Conservation (phyloP, 441 rosid species). For the Euphorbia celastroides region DNA sequence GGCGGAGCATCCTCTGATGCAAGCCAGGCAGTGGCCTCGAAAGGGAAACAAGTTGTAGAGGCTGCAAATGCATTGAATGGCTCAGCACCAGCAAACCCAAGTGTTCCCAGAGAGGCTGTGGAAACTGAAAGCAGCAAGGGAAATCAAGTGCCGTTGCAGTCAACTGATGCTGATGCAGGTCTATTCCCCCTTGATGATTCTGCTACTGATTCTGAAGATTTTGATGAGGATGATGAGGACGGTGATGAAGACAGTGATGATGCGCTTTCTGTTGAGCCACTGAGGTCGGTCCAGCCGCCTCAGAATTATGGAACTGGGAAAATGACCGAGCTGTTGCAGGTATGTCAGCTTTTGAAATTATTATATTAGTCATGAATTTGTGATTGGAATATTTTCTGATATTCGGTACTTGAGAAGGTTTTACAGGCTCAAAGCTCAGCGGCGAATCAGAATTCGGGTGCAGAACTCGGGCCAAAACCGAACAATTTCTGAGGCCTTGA, state of each 20-base stretch:
- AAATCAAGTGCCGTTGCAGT: slow-evolving; percentile 30
- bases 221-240: slow-evolving; percentile 21
- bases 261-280: slow-evolving; percentile 65
- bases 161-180: slow-evolving; percentile 27
- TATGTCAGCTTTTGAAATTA: slow-evolving; percentile 4
- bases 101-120: slow-evolving; percentile 17
- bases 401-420: slow-evolving; percentile 33
- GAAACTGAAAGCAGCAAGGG: too few species aligned
- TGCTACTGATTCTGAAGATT: slow-evolving; percentile 25
- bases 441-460: slow-evolving; percentile 19
- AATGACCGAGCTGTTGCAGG: slow-evolving; percentile 84
- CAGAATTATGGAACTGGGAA: slow-evolving; percentile 51
- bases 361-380: neutral
- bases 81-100: slow-evolving; percentile 22
- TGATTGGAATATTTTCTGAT: slow-evolving; percentile 7
- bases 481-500: slow-evolving; percentile 1
- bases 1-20: slow-evolving; percentile 26
- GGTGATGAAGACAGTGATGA: slow-evolving; percentile 30
- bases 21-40: slow-evolving; percentile 21
- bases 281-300: slow-evolving; percentile 49
- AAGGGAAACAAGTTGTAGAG: slow-evolving; percentile 33
- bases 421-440: slow-evolving; percentile 59
- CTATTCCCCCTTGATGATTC: slow-evolving; percentile 25
- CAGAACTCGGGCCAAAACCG: slow-evolving; percentile 4
- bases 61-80: slow-evolving; percentile 27